phyloP scores from a whole-genome alignment of 2,329 filamentous ascomycete genomes.

The Epichloe hybrida region DNA sequence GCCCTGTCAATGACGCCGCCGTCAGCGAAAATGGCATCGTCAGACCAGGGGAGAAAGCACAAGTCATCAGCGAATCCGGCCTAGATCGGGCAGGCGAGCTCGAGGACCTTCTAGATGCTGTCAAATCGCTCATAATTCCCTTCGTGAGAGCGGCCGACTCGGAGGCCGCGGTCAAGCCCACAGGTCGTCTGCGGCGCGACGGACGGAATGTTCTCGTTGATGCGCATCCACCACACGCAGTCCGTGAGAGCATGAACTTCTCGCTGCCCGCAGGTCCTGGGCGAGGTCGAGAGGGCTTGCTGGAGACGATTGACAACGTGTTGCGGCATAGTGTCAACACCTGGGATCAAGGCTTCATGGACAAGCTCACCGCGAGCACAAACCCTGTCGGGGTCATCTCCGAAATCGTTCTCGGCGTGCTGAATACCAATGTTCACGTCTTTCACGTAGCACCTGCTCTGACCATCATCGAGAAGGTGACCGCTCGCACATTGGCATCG shows the following conservation, averaged over 20 bases:
- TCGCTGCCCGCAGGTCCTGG: conserved; percentile 40
- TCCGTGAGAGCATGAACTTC: not conserved
- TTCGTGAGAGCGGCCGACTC: conserved; percentile 1
- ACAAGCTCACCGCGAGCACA: conserved; percentile 85
- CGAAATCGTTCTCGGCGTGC: conserved; percentile 66
- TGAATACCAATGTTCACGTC: conserved; percentile 91
- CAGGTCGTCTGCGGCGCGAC: not conserved
- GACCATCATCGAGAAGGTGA: conserved; percentile 74
- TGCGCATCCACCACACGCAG: not conserved
- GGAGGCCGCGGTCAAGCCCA: not conserved
- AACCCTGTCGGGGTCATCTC: conserved; percentile 77
- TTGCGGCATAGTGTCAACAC: conserved; percentile 86
- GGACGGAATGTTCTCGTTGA: not conserved
- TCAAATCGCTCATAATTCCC: conserved; percentile 2
- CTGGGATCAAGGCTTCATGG: conserved; percentile 94
- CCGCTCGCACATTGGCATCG: conserved; percentile 54
- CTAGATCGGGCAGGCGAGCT: conserved; percentile 1
- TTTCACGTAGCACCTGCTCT: conserved; percentile 85
- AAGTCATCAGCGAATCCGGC: not conserved
- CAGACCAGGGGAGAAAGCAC: not conserved
- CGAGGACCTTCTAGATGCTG: conserved; percentile 2
- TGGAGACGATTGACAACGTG: conserved; percentile 55
- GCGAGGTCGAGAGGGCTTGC: conserved; percentile 56
- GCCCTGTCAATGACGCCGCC: too few relatives aligned
- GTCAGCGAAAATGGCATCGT: too few relatives aligned